A percentile compares a stretch with the other conserved stretches of the same genome.
phyloP scores from a whole-genome alignment of 1,284 basidiomycete genomes.

The Malassezia equina region DNA sequence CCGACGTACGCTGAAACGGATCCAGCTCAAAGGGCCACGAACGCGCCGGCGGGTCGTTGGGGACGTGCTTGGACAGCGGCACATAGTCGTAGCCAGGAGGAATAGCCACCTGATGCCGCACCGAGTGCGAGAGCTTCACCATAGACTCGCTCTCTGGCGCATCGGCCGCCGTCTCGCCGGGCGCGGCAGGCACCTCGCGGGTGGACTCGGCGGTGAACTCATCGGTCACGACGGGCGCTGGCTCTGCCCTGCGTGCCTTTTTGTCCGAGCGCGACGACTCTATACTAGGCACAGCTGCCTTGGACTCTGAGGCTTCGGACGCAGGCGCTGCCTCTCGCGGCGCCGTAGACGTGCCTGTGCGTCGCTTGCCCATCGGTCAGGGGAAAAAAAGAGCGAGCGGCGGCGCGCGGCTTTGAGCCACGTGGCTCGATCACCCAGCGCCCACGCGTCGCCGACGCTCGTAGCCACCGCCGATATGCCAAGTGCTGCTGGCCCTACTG shows the following conservation, averaged over 20 bases:
- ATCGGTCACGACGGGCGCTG: slow-evolving; percentile 30
- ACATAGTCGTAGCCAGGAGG: slow-evolving; percentile 84
- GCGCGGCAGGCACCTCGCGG: slow-evolving; percentile 19
- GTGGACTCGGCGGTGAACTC: slow-evolving; percentile 31
- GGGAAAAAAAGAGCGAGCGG: background rate
- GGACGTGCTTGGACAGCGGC: slow-evolving; percentile 83
- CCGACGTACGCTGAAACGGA: slow-evolving; percentile 91
- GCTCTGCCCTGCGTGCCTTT: slow-evolving; percentile 18
- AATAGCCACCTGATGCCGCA: slow-evolving; percentile 87
- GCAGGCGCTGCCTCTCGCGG: background rate
- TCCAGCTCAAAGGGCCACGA: slow-evolving; percentile 94
- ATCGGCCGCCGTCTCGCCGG: slow-evolving; percentile 13
- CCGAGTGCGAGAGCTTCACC: slow-evolving; percentile 49
- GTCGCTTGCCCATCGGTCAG: background rate
- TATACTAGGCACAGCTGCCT: background rate
- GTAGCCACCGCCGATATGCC: background rate
- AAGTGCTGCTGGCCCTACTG: background rate
- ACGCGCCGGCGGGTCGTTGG: slow-evolving; percentile 76
- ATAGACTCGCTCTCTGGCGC: slow-evolving; percentile 9
- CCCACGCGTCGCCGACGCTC: background rate
- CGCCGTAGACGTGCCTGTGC: background rate
- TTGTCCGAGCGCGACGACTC: slow-evolving; percentile 3
- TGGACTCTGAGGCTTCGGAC: background rate
- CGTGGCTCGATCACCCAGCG: background rate
- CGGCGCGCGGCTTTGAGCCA: background rate